Conservation (phyloP, 768 basidiomycete genomes). For the Russula foetens region DNA sequence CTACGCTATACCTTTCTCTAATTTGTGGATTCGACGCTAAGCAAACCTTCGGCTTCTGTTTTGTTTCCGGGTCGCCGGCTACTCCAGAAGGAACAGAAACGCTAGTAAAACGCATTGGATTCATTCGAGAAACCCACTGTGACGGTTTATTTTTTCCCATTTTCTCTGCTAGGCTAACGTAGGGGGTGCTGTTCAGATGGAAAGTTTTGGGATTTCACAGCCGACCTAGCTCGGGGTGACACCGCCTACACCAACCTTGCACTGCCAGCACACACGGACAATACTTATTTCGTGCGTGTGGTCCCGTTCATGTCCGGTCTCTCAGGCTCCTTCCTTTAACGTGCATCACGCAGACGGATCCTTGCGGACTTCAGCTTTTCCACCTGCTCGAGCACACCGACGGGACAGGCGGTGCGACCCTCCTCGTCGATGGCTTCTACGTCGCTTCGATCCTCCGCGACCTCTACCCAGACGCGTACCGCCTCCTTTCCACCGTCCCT, state of each 20-base stretch:
- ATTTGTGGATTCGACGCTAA: slow-evolving; percentile 25
- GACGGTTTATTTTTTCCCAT: neutral
- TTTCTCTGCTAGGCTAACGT: neutral
- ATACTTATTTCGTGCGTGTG: slow-evolving; percentile 57
- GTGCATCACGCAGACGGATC: slow-evolving; percentile 60
- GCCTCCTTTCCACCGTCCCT: slow-evolving; percentile 54
- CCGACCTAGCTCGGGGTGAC: slow-evolving; percentile 85
- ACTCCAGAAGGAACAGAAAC: slow-evolving; percentile 81
- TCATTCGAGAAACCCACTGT: slow-evolving; percentile 85
- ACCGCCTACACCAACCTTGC: slow-evolving; percentile 89
- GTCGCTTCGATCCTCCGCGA: slow-evolving; percentile 73
- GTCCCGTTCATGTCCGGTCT: neutral
- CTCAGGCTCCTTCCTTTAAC: neutral
- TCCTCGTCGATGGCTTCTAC: slow-evolving; percentile 96
- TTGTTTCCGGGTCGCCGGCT: slow-evolving; percentile 71
- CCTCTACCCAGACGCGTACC: slow-evolving; percentile 63
- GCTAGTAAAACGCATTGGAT: slow-evolving; percentile 67
- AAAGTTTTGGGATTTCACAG: slow-evolving; percentile 95
- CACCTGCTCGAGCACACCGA: slow-evolving; percentile 81
- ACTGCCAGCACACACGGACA: slow-evolving; percentile 79
- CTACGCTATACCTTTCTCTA: neutral
- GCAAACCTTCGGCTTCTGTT: slow-evolving; percentile 86
- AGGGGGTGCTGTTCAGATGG: slow-evolving; percentile 49
- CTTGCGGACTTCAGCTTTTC: slow-evolving; percentile 92
- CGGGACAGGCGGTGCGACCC: slow-evolving; percentile 76